A percentile compares a stretch with the other conserved stretches of the same genome.
Conservation (phyloP, 257 asterid species). For the Nicotiana attenuata region DNA sequence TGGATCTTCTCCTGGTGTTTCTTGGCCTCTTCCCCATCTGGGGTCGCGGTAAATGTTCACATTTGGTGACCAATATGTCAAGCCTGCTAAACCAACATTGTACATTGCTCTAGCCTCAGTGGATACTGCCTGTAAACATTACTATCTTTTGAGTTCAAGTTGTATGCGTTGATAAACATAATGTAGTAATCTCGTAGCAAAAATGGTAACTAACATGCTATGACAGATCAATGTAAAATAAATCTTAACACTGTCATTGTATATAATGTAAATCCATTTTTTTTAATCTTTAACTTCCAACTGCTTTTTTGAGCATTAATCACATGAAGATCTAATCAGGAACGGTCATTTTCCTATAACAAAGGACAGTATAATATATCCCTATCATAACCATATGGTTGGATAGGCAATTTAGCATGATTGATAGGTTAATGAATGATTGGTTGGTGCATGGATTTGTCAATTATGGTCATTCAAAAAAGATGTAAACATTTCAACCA, state of each 20-base stretch:
- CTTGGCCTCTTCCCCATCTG: constrained; percentile 99
- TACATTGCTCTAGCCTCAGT: constrained; percentile 97
- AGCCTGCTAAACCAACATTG: constrained; percentile 84
- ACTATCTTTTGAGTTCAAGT: background rate
- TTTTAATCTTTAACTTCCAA: background rate
- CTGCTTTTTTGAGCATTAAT: background rate
- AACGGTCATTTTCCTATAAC: background rate
- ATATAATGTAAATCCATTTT: background rate
- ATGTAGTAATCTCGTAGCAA: background rate
- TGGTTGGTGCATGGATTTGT: background rate
- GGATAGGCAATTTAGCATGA: background rate
- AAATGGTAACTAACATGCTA: background rate
- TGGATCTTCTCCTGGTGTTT: constrained; percentile 98
- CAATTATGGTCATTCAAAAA: background rate
- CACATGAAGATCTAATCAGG: background rate
- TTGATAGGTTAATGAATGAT: background rate
- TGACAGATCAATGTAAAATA: background rate
- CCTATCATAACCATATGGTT: background rate
- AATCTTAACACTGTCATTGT: background rate
- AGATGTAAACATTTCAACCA: background rate
- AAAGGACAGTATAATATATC: background rate
- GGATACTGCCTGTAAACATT: constrained; percentile 62
- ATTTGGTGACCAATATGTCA: constrained; percentile 95
- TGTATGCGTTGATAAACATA: background rate
- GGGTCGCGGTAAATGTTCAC: constrained; percentile 91